Percentiles rank a stretch among this genome's conserved stretches.
Conservation (phyloP, 495 filamentous ascomycete genomes). For the Parathielavia hyrcaniae region DNA sequence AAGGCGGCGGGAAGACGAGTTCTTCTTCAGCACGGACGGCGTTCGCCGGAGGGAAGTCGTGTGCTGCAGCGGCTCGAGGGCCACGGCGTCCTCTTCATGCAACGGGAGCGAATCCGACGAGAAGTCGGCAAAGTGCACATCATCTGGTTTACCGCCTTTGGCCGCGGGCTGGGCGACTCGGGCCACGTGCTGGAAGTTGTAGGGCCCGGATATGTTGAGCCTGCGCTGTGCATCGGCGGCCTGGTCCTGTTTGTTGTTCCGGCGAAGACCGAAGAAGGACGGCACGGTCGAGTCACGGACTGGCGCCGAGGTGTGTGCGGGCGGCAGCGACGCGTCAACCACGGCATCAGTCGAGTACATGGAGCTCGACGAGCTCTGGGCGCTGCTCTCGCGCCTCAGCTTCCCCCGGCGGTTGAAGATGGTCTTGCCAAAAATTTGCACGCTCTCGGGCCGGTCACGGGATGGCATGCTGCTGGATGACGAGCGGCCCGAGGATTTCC, state of each 20-base stretch:
- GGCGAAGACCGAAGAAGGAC: constrained; percentile 39
- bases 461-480: constrained; percentile 40
- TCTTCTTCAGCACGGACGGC: constrained; percentile 23
- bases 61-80: constrained; percentile 6
- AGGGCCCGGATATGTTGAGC: constrained; percentile 68
- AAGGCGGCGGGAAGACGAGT: constrained; percentile 29
- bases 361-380: constrained; percentile 38
- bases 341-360: constrained; percentile 35
- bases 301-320: constrained; percentile 18
- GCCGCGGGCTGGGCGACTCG: constrained; percentile 59
- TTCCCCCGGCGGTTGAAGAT: constrained; percentile 44
- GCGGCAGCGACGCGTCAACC: constrained; percentile 24
- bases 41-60: constrained; percentile 19
- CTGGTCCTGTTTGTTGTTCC: constrained; percentile 31
- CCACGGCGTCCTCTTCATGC: constrained; percentile 27
- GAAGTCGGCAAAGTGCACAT: constrained; percentile 59
- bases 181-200: constrained; percentile 82
- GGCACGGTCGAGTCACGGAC: constrained; percentile 40
- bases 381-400: constrained; percentile 39
- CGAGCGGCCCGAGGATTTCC: constrained; percentile 47
- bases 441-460: constrained; percentile 47
- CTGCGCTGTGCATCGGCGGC: constrained; percentile 32
- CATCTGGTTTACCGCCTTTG: constrained; percentile 56
- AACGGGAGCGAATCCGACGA: constrained; percentile 48
- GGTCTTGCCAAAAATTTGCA: constrained; percentile 50